Base-by-base conservation (phyloP, 495 filamentous ascomycete genomes). In the Penicillium ucsense region DNA sequence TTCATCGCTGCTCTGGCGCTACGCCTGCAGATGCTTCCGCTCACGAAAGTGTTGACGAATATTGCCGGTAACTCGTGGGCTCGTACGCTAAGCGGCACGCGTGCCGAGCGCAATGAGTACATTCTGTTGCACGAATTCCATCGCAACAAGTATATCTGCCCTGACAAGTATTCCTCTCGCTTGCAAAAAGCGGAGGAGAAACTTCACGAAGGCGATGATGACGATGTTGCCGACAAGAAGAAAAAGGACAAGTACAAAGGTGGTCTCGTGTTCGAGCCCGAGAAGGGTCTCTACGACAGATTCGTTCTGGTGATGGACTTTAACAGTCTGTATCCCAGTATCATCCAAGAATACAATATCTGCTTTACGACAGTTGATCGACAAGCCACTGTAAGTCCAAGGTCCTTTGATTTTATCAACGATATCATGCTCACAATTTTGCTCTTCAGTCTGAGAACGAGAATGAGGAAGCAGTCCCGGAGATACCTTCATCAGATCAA, bases 161-260 rank as follows among this genome's bases (percentile, higher is more conserved):
- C 92, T 0, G 94, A 98, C 63, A 98, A 98, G 60, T 85, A 57
- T 74, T 74, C 57, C 79, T 84, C 65, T 80, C 84, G 68, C 75
- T 77, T 86, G 45, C 70, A 73, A 4, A 88, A 86, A 53, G 71
- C 68, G 27, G 80, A 84, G 51, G 80, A 83, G 38, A 83, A 83
- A 32, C 73, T 78, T 38, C 73, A 75, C 28, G 69, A 71, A 12
- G 81, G 80, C 20, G 85, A 86, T 28, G 88, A 84, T 3, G 84
- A 84, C 30, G 82, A 82, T n/a, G 77, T 65, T 29, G 78, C 71
- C 3, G 86, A 86, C 57, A 98, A 96, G 77, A 98, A 95, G 64
- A 98, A 96, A 76, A 98, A 95, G 63, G 92, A 98, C 64, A 98
- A 97, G 64, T 98, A 84, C 70, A 96, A 98, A 68, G 92, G 92